Evolutionary conservation across 805 yeast species (phyloP), one percentile per base, ranked within the genome.

Genomic region (Wickerhamomyces sydowiorum): DNA sequence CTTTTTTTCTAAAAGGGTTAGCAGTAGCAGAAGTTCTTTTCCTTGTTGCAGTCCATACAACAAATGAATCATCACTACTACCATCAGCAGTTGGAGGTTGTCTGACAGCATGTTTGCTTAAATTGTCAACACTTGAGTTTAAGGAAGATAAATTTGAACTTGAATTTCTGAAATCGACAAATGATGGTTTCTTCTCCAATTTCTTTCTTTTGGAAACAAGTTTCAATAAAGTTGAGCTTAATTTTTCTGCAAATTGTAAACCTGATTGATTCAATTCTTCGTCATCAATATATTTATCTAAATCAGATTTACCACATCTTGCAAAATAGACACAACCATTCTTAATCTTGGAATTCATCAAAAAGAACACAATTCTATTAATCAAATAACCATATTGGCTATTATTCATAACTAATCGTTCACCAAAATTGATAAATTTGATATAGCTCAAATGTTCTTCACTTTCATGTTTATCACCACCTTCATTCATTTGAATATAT

Each of bases 31-130:
- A 72, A 0, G 97, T 88, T 56, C 96, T 76, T 49, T 78, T 72
- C 47, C 96, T 76, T 5, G 91, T 87, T 1, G 98, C 95, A 1
- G 97, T 89, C 96, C 98, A 91, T n/a, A 93, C 90, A 4, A 82
- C 80, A 53, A 90, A 71, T 5, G 83, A 75, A 47, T 78, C 75
- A 29, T 73, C 78, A 49, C 70, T 74, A 8, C 72, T 67, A 6
- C 82, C 84, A 59, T 80, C 85, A 7, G 76, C 68, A 12, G 64
- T 60, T 17, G 70, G 65, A 6, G 65, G 65, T 43, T 66, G 72
- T 46, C 66, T 63, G 30, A 54, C 36, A 13, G 54, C 43, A 38
- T 56, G 49, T 36, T 63, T 55, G 15, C 22, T 39, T 22, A 46
- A 23, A 6, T 40, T 32, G 12, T 47, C 51, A 3, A 44, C 30